Conservation (phyloP, 306 rosid genomes). For the Gleditsia sinensis region DNA sequence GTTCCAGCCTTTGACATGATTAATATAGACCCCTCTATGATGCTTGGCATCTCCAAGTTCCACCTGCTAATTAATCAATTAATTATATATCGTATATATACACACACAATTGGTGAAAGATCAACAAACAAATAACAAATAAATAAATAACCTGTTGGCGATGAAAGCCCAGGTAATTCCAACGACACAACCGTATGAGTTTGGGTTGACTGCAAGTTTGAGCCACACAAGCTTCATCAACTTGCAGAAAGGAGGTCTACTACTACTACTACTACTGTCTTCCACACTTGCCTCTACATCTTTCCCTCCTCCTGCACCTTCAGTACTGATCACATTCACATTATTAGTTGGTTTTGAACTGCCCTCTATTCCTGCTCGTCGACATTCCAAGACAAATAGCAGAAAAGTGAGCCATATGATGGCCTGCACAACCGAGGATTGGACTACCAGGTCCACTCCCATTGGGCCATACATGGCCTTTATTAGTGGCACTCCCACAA, state of each 20-base stretch:
- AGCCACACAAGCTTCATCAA: constrained; percentile 75
- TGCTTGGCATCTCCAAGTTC: constrained; percentile 75
- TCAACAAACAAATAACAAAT: no score
- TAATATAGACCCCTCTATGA: constrained; percentile 70
- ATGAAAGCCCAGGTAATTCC: constrained; percentile 87
- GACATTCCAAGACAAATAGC: constrained; percentile 69
- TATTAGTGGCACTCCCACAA: constrained; percentile 80
- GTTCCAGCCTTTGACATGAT: constrained; percentile 91
- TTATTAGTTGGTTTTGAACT: no score
- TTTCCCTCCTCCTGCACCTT: constrained; percentile 32
- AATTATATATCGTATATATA: no score
- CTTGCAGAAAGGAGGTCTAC: constrained; percentile 48
- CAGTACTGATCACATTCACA: no score
- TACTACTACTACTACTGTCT: not conserved
- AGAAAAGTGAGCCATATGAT: constrained; percentile 85
- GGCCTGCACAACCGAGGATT: constrained; percentile 75
- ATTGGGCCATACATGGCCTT: constrained; percentile 76
- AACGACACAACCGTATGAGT: constrained; percentile 74
- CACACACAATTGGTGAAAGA: not conserved
- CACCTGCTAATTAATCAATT: no score
- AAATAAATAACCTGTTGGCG: constrained; percentile 81
- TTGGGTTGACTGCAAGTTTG: constrained; percentile 76
- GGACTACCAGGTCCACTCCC: constrained; percentile 82
- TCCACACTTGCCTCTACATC: constrained; percentile 53
- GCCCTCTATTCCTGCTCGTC: constrained; percentile 53